phyloP scores from a whole-genome alignment of 2,329 filamentous ascomycete genomes.

The Lecanicillium sp. region DNA sequence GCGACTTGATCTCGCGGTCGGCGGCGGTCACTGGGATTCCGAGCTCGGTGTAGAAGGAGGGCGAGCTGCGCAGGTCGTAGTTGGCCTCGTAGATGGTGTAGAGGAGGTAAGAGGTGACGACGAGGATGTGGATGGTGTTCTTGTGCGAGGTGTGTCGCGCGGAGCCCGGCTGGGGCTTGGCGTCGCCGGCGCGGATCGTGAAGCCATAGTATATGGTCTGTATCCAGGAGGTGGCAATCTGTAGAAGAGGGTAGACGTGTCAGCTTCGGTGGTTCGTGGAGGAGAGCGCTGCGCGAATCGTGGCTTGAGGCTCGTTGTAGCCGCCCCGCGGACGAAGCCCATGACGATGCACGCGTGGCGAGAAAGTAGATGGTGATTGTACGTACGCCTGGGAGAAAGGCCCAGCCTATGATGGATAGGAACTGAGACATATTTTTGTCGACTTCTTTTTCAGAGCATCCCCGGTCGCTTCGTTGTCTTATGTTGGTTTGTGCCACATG shows the following conservation, averaged over 20 bases:
- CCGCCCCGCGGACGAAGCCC: too few relatives aligned
- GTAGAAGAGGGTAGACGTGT: conserved; percentile 13
- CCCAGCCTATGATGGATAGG: conserved; percentile 51
- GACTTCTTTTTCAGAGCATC: background rate
- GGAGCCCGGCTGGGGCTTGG: conserved; percentile 65
- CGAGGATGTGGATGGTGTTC: conserved; percentile 73
- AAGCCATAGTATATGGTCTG: conserved; percentile 82
- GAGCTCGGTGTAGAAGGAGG: conserved; percentile 76
- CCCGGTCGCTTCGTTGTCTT: background rate
- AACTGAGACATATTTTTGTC: conserved; percentile 44
- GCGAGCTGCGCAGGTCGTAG: conserved; percentile 63
- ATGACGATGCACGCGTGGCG: background rate
- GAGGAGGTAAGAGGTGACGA: conserved; percentile 76
- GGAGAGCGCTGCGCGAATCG: background rate
- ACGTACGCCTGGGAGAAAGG: conserved; percentile 48
- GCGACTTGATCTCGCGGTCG: conserved; percentile 74
- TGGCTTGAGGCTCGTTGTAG: too few relatives aligned
- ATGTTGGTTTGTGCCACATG: background rate
- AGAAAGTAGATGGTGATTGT: background rate
- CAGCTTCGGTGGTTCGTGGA: background rate
- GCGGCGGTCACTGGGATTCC: conserved; percentile 61
- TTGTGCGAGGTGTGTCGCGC: conserved; percentile 67
- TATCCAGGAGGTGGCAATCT: conserved; percentile 72
- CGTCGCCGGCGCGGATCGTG: conserved; percentile 82
- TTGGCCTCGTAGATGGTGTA: conserved; percentile 94